Evolutionary conservation across 2,329 filamentous ascomycete genomes (phyloP).

Genomic region (Trichoderma atroviride): DNA sequence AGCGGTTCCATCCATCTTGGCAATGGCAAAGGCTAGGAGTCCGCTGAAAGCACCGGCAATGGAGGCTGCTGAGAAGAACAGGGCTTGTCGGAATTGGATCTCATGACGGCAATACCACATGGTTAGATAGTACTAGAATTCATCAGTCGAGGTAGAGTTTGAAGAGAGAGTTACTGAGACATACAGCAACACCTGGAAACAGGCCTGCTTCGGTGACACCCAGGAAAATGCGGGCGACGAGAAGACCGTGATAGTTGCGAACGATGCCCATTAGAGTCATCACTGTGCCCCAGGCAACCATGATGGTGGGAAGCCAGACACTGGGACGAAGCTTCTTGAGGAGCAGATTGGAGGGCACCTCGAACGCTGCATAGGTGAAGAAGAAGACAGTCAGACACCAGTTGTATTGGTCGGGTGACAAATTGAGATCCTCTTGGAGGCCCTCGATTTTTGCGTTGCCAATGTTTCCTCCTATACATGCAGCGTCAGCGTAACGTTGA

Average conservation of each 20-base stretch:
- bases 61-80: constrained; percentile 83
- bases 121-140: constrained; percentile 52
- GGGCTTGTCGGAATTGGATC: constrained; percentile 61
- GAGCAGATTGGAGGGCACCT: constrained; percentile 73
- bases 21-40: constrained; percentile 69
- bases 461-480: constrained; percentile 56
- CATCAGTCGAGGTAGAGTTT: not conserved
- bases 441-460: constrained; percentile 68
- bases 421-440: constrained; percentile 53
- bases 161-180: not conserved
- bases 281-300: constrained; percentile 60
- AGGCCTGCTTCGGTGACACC: constrained; percentile 68
- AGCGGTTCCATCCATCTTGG: constrained; percentile 67
- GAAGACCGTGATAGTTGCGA: constrained; percentile 49
- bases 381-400: constrained; percentile 73
- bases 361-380: constrained; percentile 73
- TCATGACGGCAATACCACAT: constrained; percentile 63
- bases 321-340: constrained; percentile 74
- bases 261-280: constrained; percentile 61
- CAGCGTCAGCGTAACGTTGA: not conserved
- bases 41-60: constrained; percentile 78
- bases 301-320: constrained; percentile 75
- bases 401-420: constrained; percentile 72
- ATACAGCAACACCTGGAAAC: constrained; percentile 62
- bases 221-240: constrained; percentile 58